phyloP scores from a whole-genome alignment of 495 filamentous ascomycete genomes.

The Neurospora tetraspora region DNA sequence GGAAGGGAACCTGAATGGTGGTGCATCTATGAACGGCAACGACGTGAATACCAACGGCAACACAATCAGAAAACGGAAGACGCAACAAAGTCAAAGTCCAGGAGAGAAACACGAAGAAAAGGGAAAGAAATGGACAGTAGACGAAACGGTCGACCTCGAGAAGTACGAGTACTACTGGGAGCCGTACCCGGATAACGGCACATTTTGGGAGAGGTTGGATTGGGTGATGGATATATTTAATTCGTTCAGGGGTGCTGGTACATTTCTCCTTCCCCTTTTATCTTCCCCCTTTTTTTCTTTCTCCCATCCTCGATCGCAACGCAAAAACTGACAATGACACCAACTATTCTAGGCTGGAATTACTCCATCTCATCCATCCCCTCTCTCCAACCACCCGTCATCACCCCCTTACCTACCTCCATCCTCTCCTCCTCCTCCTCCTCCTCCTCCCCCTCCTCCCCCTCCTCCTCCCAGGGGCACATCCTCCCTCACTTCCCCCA shows the following conservation, averaged over 20 bases:
- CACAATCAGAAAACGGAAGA: neutral
- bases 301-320: neutral
- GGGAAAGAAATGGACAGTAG: constrained; percentile 20
- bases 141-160: constrained; percentile 6
- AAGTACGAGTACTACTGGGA: constrained; percentile 57
- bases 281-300: neutral
- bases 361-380: constrained; percentile 53
- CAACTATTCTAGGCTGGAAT: constrained; percentile 72
- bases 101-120: constrained; percentile 18
- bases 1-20: neutral
- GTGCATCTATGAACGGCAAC: no score
- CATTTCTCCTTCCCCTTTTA: neutral
- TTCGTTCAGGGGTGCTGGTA: constrained; percentile 56
- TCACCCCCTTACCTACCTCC: neutral
- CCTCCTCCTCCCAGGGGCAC: neutral
- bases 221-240: constrained; percentile 62
- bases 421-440: neutral
- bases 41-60: neutral
- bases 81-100: neutral
- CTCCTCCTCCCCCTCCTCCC: constrained; percentile 3
- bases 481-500: neutral
- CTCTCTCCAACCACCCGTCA: constrained; percentile 33
- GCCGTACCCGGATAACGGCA: constrained; percentile 47
- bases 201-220: constrained; percentile 51
- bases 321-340: neutral